Evolutionary conservation across 768 basidiomycete species (phyloP), one percentile per base, ranked within the genome.

Genomic region (Pleurotus eryngii): DNA sequence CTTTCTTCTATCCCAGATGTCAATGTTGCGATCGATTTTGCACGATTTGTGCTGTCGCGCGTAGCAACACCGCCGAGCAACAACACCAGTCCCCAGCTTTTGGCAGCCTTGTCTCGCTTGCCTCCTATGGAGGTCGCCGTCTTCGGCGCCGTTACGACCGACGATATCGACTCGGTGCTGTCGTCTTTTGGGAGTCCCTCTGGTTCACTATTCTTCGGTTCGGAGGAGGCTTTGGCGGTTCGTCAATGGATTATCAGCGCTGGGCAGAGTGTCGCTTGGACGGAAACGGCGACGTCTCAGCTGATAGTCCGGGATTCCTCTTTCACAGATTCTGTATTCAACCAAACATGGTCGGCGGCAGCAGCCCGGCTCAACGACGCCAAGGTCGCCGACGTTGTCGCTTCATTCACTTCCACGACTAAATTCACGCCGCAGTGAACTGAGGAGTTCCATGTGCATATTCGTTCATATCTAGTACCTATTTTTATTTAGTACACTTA

Each of bases 121-220:
- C 86, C 85, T 20, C 59, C 70, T 1, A 63, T 89, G 37, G 86
- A 87, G 67, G 82, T 86, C 3, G 85, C 84, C 1, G 63, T 87
- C n/a, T 87, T 87, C 64, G 86, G 86, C 5, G 71, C 77, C 12
- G 66, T 87, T 22, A 63, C 67, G 12, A 74, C 79, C 15, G 60
- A 76, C 3, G 86, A 87, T 63, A 65, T 85, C 26, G 61, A 62
- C 37, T 77, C 71, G 35, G 76, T 76, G 5, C 69, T 78, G 20
- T 81, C 84, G 17, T 77, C 82, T 6, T 81, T 86, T 58, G 71
- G 79, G 7, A 76, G 75, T 8, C 67, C 82, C 18, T 73, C 75
- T 24, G 80, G 77, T 7, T 61, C 73, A 1, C 68, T 87, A 38
- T 86, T 86, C 64, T 87, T 87, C 65, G 87, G 86, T 15, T 82